phyloP scores from a whole-genome alignment of 2,329 filamentous ascomycete species.

The Stemphylium beticola region DNA sequence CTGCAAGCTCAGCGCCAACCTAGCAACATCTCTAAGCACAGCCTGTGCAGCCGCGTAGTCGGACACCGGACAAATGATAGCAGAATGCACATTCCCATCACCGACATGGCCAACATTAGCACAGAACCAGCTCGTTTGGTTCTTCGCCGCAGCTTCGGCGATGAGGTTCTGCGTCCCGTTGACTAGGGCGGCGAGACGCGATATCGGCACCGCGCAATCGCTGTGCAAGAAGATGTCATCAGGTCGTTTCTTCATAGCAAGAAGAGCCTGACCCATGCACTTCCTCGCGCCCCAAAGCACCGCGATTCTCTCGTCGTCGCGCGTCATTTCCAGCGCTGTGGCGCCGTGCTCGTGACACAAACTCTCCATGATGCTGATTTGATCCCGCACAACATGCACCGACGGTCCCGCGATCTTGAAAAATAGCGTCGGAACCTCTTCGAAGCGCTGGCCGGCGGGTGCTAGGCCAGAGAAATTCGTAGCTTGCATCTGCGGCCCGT shows the following conservation, averaged over 20 bases:
- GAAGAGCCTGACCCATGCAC: slow-evolving; percentile 72
- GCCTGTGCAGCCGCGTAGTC: slow-evolving; percentile 33
- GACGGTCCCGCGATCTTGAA: slow-evolving; percentile 73
- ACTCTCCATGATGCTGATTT: slow-evolving; percentile 69
- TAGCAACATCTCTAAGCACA: slow-evolving; percentile 66
- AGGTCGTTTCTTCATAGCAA: slow-evolving; percentile 65
- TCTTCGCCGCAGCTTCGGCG: slow-evolving; percentile 37
- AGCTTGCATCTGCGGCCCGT: slow-evolving; percentile 81
- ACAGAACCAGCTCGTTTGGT: slow-evolving; percentile 33
- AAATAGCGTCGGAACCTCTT: slow-evolving; percentile 72
- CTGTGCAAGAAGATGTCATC: slow-evolving; percentile 73
- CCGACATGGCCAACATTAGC: slow-evolving; percentile 74
- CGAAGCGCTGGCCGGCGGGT: slow-evolving; percentile 60
- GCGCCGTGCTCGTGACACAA: slow-evolving; percentile 63
- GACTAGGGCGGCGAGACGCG: slow-evolving; percentile 71
- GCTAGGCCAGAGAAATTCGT: slow-evolving; percentile 67
- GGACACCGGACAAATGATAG: slow-evolving; percentile 35
- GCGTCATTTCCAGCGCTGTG: slow-evolving; percentile 70
- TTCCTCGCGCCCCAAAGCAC: slow-evolving; percentile 78
- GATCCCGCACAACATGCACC: slow-evolving; percentile 71
- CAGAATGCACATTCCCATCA: slow-evolving; percentile 58
- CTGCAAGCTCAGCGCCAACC: slow-evolving; percentile 79
- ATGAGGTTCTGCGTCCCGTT: slow-evolving; percentile 74
- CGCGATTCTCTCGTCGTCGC: slow-evolving; percentile 63
- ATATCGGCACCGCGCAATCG: slow-evolving; percentile 79